phyloP scores from a whole-genome alignment of 2,329 filamentous ascomycete genomes.

The Fusarium circinatum region DNA sequence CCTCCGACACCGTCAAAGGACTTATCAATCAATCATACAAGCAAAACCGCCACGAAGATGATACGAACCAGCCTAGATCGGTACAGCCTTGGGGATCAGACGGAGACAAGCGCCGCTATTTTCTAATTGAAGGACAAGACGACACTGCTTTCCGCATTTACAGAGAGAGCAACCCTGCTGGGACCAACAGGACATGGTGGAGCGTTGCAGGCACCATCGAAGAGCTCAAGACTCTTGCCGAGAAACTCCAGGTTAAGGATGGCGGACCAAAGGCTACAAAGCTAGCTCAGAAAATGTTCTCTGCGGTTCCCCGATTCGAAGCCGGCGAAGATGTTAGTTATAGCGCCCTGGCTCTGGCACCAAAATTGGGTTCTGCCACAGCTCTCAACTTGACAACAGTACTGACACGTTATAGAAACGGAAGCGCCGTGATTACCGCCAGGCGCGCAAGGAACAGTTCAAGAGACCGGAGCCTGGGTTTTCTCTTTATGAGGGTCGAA shows the following conservation, averaged over 20 bases:
- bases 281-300: conserved; percentile 79
- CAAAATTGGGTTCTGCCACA: not conserved
- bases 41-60: conserved; percentile 81
- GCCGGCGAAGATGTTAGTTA: conserved; percentile 83
- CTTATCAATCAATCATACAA: conserved; percentile 92
- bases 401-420: conserved; percentile 74
- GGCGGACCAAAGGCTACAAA: conserved; percentile 83
- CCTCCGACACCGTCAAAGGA: conserved; percentile 82
- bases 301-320: conserved; percentile 89
- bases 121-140: conserved; percentile 90
- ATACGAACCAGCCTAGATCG: conserved; percentile 84
- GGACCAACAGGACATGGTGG: conserved; percentile 85
- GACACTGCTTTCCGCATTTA: conserved; percentile 96
- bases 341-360: not conserved
- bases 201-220: conserved; percentile 92
- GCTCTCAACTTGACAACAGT: not conserved
- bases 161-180: conserved; percentile 86
- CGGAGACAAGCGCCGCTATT: conserved; percentile 92
- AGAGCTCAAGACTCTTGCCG: conserved; percentile 78
- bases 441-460: conserved; percentile 87
- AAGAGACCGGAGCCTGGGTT: conserved; percentile 87
- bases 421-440: conserved; percentile 89
- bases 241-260: conserved; percentile 80
- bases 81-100: conserved; percentile 93
- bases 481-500: conserved; percentile 95